phyloP scores from a whole-genome alignment of 164 flowering plant genomes.

The Magnolia kwangsiensis region DNA sequence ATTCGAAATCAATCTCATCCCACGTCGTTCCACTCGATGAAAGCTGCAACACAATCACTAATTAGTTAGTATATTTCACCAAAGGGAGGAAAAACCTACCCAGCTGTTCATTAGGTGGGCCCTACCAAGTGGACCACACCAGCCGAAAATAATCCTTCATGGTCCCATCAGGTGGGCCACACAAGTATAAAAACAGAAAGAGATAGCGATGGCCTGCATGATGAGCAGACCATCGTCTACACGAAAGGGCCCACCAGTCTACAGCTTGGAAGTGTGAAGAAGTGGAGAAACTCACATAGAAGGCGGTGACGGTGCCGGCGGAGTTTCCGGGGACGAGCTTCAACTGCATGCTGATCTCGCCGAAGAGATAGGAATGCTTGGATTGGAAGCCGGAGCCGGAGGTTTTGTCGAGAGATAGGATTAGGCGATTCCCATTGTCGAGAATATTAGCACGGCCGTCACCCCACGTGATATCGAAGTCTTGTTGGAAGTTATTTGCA shows the following conservation, averaged over 20 bases:
- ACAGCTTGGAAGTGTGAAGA: not conserved
- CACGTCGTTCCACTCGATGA: not conserved
- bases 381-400: slow-evolving; percentile 38
- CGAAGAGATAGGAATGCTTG: slow-evolving; percentile 27
- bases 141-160: no score
- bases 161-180: no score
- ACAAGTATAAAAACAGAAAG: not conserved
- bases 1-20: slow-evolving; percentile 14
- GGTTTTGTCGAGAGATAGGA: slow-evolving; percentile 31
- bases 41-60: slow-evolving; percentile 2
- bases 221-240: no score
- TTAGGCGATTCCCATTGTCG: slow-evolving; percentile 16
- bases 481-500: slow-evolving; percentile 4
- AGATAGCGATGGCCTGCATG: not conserved
- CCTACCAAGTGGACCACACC: no score
- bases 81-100: no score
- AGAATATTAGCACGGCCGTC: slow-evolving; percentile 2
- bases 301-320: slow-evolving; percentile 39
- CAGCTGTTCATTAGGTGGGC: no score
- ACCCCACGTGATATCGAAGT: slow-evolving; percentile 13
- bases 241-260: no score
- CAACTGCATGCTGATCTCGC: slow-evolving; percentile 30
- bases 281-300: slow-evolving; percentile 18
- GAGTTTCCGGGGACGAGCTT: slow-evolving; percentile 40
- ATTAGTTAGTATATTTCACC: not conserved